Base-by-base conservation (phyloP, 208 protist genomes). In the Phytomonas francai region DNA sequence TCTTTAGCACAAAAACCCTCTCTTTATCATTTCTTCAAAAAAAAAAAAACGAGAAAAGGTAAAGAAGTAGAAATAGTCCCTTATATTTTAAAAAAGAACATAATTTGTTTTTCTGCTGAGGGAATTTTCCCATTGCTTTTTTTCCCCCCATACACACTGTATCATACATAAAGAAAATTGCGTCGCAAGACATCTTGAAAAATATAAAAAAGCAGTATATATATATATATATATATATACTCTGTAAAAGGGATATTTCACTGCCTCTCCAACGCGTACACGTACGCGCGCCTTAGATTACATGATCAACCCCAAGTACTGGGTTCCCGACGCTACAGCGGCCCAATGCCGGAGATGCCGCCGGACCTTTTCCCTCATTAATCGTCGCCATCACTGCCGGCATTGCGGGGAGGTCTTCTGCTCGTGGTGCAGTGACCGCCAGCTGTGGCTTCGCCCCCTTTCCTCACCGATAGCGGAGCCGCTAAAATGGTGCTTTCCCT, bases 361-460 rank as follows among this genome's bases (percentile, higher is more conserved):
- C 6, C 59, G 30, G 6, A n/a, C 36, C 49, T 85, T 85, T 25
- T 66, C 67, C 28, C 54, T 78, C n/a, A 63, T 71, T 7, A 68
- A 70, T 22, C 77, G 80, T 14, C 76, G 80, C 6, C 80, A 85
- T 56, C 80, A 85, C 74, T 85, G 80, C 51, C 80, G 80, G 11
- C 77, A 79, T 59, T 85, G 80, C 67, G 80, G 80, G 27, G 33
- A 45, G n/a, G 62, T 85, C 29, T 79, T 82, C 39, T 85, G 80
- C 56, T 42, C 58, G 19, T 31, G 25, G 3, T 85, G 80, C 67
- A 72, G 65, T 4, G 34, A n/a, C 51, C 65, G 74, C 32, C 56
- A 39, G 1, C 64, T 87, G 39, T 87, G 81, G 81, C 77, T 87
- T 28, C 59, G 76, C 6, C 73, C 77, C 6, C 63, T 57, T 27